Evolutionary conservation across 495 filamentous ascomycete species (phyloP), one percentile per base, ranked within the genome.

Genomic region (Aspergillus affinis): DNA sequence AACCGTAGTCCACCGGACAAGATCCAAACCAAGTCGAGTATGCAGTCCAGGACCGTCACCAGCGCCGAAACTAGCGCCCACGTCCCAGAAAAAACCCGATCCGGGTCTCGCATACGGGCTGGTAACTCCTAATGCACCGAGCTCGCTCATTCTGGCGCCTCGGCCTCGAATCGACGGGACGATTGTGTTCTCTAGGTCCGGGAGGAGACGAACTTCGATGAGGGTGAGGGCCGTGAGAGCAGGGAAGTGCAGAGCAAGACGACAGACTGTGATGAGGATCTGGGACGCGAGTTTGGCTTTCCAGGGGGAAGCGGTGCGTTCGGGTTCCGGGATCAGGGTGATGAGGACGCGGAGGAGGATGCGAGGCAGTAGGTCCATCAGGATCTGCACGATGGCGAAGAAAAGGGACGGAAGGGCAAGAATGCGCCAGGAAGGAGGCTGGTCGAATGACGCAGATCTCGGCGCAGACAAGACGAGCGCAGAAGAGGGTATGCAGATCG

Each of bases 1-100:
- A n/a, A 23, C 21, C 36, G 52, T 54, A n/a, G 17, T 17, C 36
- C 52, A 17, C 19, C 52, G 32, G 4, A 45, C 52, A 44, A 54
- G 66, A 15, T 41, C 36, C 36, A 41, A 41, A 2, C 36, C 36
- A 2, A 41, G 13, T 10, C 10, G 36, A 15, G 36, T 41, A 6
- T 4, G 8, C 3, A 41, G 36, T 41, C 36, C 36, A 41, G 36
- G 13, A 17, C 13, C 13, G 4, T 15, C 36, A 41, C 36, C 36
- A 41, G 13, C 36, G 5, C 36, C 4, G 4, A 26, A 2, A 4
- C 23, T 4, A 2, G 23, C 23, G 23, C 23, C 23, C 23, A 4
- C 23, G 4, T 26, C 36, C 36, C 3, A 41, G 12, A 41, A 4
- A 12, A 32, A 32, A 12, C 10, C 30, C 3, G 30, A 32, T 13